Evolutionary conservation across 495 filamentous ascomycete genomes (phyloP).

Genomic region (Rhypophila decipiens): DNA sequence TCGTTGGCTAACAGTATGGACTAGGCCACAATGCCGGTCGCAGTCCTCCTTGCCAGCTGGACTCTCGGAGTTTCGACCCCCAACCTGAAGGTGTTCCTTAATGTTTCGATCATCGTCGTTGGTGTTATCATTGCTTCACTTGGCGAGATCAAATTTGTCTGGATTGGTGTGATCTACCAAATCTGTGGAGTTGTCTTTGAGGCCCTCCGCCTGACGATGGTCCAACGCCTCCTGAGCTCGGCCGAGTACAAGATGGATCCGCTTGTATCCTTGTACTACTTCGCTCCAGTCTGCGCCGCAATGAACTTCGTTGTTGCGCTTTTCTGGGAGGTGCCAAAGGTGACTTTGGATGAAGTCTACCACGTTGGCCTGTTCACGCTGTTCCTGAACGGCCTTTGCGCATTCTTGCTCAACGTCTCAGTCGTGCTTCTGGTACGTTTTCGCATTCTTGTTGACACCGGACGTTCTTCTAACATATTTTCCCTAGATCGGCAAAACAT

Average conservation of each 20-base stretch:
- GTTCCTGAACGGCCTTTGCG: constrained; percentile 72
- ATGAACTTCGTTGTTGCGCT: constrained; percentile 82
- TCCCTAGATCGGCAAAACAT: constrained; percentile 88
- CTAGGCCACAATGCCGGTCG: constrained; percentile 84
- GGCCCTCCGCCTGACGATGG: constrained; percentile 85
- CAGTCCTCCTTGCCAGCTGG: constrained; percentile 81
- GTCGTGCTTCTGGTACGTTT: constrained; percentile 84
- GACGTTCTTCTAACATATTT: constrained; percentile 15
- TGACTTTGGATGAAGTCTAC: constrained; percentile 67
- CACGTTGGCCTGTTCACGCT: constrained; percentile 68
- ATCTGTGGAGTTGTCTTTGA: constrained; percentile 79
- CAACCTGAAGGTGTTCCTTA: constrained; percentile 72
- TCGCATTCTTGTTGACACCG: background rate
- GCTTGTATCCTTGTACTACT: constrained; percentile 93
- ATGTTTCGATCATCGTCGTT: constrained; percentile 82
- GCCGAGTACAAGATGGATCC: constrained; percentile 97
- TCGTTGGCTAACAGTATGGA: constrained; percentile 18
- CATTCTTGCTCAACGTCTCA: constrained; percentile 86
- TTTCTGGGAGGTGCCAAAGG: constrained; percentile 66
- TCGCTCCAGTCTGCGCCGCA: constrained; percentile 81
- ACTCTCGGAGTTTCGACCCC: constrained; percentile 68
- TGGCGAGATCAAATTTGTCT: constrained; percentile 87
- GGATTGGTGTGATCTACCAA: constrained; percentile 84
- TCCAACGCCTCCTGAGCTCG: constrained; percentile 80
- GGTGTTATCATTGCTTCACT: constrained; percentile 87